Conservation (phyloP, 2,329 filamentous ascomycete genomes). For the Drechslera avenae region DNA sequence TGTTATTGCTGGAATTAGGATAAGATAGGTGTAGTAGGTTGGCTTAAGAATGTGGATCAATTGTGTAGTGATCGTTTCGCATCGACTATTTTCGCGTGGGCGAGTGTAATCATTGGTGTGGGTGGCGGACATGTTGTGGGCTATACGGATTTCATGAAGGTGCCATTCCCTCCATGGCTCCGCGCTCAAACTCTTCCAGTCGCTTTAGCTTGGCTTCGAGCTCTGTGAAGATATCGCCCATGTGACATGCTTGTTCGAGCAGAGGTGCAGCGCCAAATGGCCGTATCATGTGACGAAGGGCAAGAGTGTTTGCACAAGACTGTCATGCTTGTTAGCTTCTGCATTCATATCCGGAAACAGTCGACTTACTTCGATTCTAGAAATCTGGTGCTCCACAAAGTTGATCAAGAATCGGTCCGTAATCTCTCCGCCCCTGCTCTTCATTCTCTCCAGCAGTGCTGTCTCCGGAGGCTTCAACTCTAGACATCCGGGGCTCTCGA, state of each 20-base stretch:
- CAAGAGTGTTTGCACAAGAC: constrained; percentile 81
- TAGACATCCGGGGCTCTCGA: constrained; percentile 72
- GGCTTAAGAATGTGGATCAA: no score
- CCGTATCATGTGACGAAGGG: constrained; percentile 76
- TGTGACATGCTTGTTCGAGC: constrained; percentile 76
- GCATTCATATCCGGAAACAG: background rate
- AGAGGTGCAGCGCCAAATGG: constrained; percentile 69
- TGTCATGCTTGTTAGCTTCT: constrained; percentile 49
- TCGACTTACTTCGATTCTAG: constrained; percentile 83
- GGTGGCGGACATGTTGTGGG: background rate
- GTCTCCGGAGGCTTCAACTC: constrained; percentile 80
- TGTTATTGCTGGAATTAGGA: no score
- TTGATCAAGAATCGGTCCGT: constrained; percentile 86
- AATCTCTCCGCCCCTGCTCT: constrained; percentile 76
- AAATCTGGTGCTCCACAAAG: constrained; percentile 93
- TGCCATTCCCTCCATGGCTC: constrained; percentile 35
- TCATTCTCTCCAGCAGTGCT: constrained; percentile 76
- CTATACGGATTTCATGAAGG: constrained; percentile 21
- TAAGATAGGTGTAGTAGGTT: no score
- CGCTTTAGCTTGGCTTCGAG: constrained; percentile 67
- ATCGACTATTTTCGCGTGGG: no score
- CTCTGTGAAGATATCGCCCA: constrained; percentile 70
- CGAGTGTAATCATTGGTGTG: no score
- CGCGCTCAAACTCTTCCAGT: constrained; percentile 55
- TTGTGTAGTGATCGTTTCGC: no score